These are phyloP conservation scores for Tetrapisispora pingtungensis DNA, from an alignment of 805 yeast genomes.

Conservation along the genomic window DNA sequence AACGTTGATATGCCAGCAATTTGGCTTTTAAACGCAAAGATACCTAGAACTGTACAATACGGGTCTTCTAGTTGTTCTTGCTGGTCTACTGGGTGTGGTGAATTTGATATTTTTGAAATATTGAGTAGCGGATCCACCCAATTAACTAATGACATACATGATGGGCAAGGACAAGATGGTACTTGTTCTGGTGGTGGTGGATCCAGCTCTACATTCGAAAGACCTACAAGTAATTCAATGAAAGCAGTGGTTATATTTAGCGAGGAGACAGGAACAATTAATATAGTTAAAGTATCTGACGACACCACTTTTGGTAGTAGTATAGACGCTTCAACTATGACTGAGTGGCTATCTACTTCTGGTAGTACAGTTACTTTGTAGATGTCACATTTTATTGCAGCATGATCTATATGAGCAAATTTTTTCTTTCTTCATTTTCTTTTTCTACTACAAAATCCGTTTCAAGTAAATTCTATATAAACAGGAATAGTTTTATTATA, in stretches of 20 bases:
- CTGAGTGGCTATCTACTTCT: slow-evolving; percentile 41
- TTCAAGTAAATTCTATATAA: too few relatives aligned
- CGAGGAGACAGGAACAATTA: slow-evolving; percentile 35
- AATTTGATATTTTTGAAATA: slow-evolving; percentile 88
- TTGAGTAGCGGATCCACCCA: slow-evolving; percentile 63
- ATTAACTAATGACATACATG: slow-evolving; percentile 73
- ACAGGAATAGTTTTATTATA: too few relatives aligned
- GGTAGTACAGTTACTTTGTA: slow-evolving; percentile 38
- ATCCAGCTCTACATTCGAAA: slow-evolving; percentile 69
- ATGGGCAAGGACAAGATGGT: slow-evolving; percentile 53
- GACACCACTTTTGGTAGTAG: slow-evolving; percentile 37
- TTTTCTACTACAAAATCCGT: too few relatives aligned
- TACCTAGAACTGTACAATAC: slow-evolving; percentile 94
- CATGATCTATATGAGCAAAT: neutral
- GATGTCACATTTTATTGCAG: too few relatives aligned
- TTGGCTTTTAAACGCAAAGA: slow-evolving; percentile 90
- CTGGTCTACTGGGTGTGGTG: slow-evolving; percentile 97
- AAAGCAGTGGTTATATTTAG: slow-evolving; percentile 87
- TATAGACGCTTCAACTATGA: slow-evolving; percentile 47
- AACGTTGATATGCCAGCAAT: slow-evolving; percentile 97
- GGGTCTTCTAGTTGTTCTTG: slow-evolving; percentile 82
- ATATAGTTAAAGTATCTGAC: slow-evolving; percentile 52
- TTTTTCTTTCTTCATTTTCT: too few relatives aligned
- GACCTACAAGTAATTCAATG: slow-evolving; percentile 70
- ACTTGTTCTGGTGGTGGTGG: slow-evolving; percentile 57